Evolutionary conservation across 176 grass and related monocot species (phyloP), one percentile per base, ranked within the genome.

Genomic region (Oryza coarctata): DNA sequence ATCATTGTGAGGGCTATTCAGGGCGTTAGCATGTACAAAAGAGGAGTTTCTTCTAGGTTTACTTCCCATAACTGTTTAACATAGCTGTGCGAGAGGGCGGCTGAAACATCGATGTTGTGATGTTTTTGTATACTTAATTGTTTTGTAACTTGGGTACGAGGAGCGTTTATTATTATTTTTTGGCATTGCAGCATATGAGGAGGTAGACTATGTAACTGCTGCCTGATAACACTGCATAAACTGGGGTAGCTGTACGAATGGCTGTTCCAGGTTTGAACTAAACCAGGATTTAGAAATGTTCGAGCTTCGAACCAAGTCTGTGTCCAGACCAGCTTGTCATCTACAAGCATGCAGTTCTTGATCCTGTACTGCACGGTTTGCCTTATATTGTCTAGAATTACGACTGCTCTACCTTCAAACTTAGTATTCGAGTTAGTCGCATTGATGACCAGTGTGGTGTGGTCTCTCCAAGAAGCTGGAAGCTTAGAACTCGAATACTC

Each of bases 131-230:
- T 65, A 40, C 40, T 72, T 11, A 15, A 32, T 64, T 85, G 43
- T 57, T 50, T 34, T 79, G 74, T 84, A 83, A 83, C 65, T 29
- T 73, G 70, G 27, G 13, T 57, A 41, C 35, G 43, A 55, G n/a
- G 50, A 17, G 61, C 22, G 9, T 31, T 86, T 12, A 14, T 22
- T 43, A 73, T 77, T 60, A 14, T 22, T 43, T 78, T 77, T 60
- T 3, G 22, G 3, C 55, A 23, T 25, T 83, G 43, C 61, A 79
- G 43, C 63, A 77, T 71, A 77, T 71, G 40, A 60, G 50, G 13
- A 57, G 25, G 22, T 65, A 39, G 15, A 13, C 65, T 32, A 41
- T 50, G 65, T 68, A 70, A 15, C 32, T 35, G 25, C 13, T 68
- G 63, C 45, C 17, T 15, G 15, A 12, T 32, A 28, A 75, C 72